phyloP scores from a whole-genome alignment of 306 rosid species.

The Lathyrus sativus region DNA sequence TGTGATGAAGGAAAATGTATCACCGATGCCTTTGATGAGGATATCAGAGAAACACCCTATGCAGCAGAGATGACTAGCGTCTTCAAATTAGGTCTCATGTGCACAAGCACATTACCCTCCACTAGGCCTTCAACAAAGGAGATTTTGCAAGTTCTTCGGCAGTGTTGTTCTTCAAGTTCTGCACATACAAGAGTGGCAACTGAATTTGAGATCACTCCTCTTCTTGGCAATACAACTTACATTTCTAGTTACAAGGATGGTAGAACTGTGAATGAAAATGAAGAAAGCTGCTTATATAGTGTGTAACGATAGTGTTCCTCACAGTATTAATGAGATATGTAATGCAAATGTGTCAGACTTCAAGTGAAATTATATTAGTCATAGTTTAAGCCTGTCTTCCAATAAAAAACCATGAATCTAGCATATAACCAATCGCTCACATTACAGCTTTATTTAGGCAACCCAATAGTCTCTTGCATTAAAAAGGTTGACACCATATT shows the following conservation, averaged over 20 bases:
- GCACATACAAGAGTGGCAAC: constrained; percentile 41
- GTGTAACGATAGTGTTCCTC: not conserved
- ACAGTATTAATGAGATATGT: not conserved
- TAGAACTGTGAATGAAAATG: constrained; percentile 35
- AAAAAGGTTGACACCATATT: too few species aligned
- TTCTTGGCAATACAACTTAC: constrained; percentile 54
- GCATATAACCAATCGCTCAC: too few species aligned
- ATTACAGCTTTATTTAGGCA: not conserved
- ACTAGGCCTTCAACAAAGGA: constrained; percentile 71
- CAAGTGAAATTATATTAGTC: not conserved
- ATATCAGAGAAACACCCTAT: constrained; percentile 52
- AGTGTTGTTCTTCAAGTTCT: constrained; percentile 40
- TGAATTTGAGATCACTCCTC: constrained; percentile 61
- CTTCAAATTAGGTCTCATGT: constrained; percentile 75
- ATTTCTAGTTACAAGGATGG: constrained; percentile 59
- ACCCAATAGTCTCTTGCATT: too few species aligned
- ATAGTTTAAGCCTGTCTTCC: too few species aligned
- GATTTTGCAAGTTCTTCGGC: constrained; percentile 66
- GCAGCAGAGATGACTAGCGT: constrained; percentile 59
- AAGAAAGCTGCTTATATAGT: constrained; percentile 39
- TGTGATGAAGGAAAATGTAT: constrained; percentile 55
- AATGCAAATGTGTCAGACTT: not conserved
- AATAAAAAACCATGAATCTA: too few species aligned
- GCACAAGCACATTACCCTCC: constrained; percentile 67
- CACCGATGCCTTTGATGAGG: constrained; percentile 56